Base-by-base conservation (phyloP, 2,329 filamentous ascomycete species). In the Hypoxylon sp. region DNA sequence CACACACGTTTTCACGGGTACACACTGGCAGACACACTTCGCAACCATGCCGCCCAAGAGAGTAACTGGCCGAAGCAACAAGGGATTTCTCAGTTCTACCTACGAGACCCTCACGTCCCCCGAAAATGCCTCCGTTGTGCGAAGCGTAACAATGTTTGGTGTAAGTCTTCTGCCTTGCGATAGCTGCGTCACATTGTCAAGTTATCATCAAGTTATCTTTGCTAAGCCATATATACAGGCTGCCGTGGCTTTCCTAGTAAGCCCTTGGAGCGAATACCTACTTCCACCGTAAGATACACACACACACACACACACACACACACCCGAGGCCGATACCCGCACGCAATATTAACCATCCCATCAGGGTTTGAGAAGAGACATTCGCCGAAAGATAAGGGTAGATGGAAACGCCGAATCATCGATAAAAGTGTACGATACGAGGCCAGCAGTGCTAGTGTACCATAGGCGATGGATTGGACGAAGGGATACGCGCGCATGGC, bases 51-150 rank as follows among this genome's bases (percentile, higher is more conserved):
- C 89, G 78, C 88, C 90, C 73, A 91, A 89, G 82, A 84, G 85
- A 80, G 82, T 89, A 70, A 78, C 83, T 66, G 83, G 79, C 54
- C 79, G 82, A 67, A 80, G 81, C 69, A 78, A 82, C 61, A 85
- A 84, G 75, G 86, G 90, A 70, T 85, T 88, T 79, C 73, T 91
- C 72, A 83, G 82, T 74, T 84, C 83, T 64, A 84, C 87, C 72
- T 92, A 91, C 80, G 84, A 86, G 68, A 83, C 88, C 72, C 76
- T 92, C 76, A 92, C 89, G 61, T 86, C 87, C 30, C 80, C 90
- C 35, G 91, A 93, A 77, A 92, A 93, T 80, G 85, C 89, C 54
- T 86, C 89, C 63, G 86, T 92, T 63, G 90, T 92, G 67, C 86
- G 88, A 75, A 92, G 90, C 77, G 82, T 92, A 73, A 84, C 88